A percentile compares a stretch with the other conserved stretches of the same genome.
Conservation (phyloP, 768 basidiomycete genomes). For the Boletus barrowsii region DNA sequence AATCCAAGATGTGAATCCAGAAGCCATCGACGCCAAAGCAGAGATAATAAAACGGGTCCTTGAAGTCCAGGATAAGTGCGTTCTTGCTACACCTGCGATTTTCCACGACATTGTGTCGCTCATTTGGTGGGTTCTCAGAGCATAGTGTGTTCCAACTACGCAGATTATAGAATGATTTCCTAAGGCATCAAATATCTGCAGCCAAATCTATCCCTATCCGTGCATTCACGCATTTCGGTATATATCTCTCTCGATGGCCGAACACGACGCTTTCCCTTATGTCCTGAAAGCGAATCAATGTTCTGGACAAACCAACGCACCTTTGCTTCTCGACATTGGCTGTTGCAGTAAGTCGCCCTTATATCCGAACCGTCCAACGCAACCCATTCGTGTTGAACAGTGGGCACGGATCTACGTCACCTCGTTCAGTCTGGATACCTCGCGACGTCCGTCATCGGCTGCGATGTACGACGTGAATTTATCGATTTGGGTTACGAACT, state of each 20-base stretch:
- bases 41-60: not conserved
- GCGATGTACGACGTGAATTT: not conserved
- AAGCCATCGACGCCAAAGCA: not conserved
- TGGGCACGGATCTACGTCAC: not conserved
- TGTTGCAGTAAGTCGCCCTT: constrained; percentile 2
- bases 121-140: not conserved
- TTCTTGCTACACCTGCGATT: not conserved
- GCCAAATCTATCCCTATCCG: not conserved
- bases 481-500: not conserved
- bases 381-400: not conserved
- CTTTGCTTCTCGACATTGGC: constrained; percentile 1
- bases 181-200: not conserved
- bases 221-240: not conserved
- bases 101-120: not conserved
- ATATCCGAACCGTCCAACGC: too few relatives aligned
- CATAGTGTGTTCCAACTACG: not conserved
- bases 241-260: not conserved
- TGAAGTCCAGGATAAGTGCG: not conserved
- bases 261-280: not conserved
- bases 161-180: not conserved
- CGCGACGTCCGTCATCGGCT: not conserved
- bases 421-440: not conserved
- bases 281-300: not conserved
- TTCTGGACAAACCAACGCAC: not conserved
- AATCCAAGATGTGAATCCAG: not conserved